Evolutionary conservation across 192 early-diverging fungal species (phyloP), one percentile per base, ranked within the genome.

Genomic region (Entrophospora sp.): DNA sequence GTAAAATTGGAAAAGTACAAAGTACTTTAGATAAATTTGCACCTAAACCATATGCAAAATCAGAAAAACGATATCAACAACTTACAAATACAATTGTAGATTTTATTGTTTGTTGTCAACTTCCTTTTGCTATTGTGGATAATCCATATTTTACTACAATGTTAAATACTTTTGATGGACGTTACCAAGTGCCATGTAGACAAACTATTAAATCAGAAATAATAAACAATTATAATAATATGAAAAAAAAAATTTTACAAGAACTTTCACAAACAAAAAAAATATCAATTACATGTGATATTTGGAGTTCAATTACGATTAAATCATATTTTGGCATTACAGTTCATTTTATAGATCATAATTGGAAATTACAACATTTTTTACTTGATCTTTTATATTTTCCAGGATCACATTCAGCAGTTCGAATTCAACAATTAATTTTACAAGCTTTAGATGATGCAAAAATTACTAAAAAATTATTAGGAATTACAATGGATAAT

Each of bases 71-170:
- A 58, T 58, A 58, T 38, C 4, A 53, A 32, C 22, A 53, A 32
- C 51, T 53, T 53, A 53, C 51, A 53, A 27, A 53, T 53, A 27
- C 56, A 34, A 34, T 58, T 58, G 36, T 58, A 34, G 36, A 58
- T 58, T 18, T 38, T 37, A 58, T 58, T 58, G 35, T 58, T 38
- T 58, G 56, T 38, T 58, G 35, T 58, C 56, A 58, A 58, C 56
- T 58, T 38, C 56, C 34, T 6, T 53, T 53, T 53, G 25, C 51
- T 27, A 53, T 58, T 58, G 35, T 58, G 6, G 56, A 58, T 58
- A 58, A 58, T 58, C 35, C 34, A 37, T 58, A 58, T 36, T 58
- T 58, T 58, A 37, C n/a, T 58, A 53, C 10, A 53, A 58, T 58
- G 56, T 22, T 58, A 58, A 58, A 58, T 37, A 32, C 22, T 37